Percentiles rank a stretch among this genome's conserved stretches.
Conservation (phyloP, 176 grass and related monocot species). For the Miscanthus lutarioriparius region DNA sequence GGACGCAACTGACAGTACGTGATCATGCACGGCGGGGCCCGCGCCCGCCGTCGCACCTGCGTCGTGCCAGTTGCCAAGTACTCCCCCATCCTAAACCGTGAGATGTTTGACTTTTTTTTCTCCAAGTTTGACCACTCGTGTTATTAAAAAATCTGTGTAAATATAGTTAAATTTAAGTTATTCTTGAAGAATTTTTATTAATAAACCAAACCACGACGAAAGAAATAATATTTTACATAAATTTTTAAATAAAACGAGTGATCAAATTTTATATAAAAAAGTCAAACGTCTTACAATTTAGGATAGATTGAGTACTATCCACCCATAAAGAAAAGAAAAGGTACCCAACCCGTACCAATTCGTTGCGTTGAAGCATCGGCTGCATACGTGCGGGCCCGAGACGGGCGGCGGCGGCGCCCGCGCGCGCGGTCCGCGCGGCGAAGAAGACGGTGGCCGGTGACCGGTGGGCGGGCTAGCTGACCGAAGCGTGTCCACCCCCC, state of each 20-base stretch:
- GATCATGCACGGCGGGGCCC: neutral
- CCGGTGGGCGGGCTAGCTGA: neutral
- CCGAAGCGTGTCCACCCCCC: neutral
- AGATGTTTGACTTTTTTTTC: no score
- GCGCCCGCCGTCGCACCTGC: neutral
- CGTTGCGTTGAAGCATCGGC: constrained; percentile 66
- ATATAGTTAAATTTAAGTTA: no score
- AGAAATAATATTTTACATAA: no score
- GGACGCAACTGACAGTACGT: neutral
- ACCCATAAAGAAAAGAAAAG: neutral
- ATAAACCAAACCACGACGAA: no score
- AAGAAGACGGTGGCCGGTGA: constrained; percentile 33
- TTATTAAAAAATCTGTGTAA: no score
- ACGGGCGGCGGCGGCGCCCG: neutral
- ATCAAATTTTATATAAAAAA: no score
- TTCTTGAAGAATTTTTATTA: no score
- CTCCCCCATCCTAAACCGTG: no score
- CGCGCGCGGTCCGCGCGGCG: constrained; percentile 8
- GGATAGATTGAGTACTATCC: no score
- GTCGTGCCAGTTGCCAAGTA: neutral
- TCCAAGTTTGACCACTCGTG: no score
- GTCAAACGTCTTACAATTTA: no score
- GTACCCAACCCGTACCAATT: constrained; percentile 21
- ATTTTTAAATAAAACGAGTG: no score
- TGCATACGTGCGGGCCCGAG: constrained; percentile 21